Evolutionary conservation across 495 filamentous ascomycete species (phyloP).

Genomic region (Talaromyces ruber): DNA sequence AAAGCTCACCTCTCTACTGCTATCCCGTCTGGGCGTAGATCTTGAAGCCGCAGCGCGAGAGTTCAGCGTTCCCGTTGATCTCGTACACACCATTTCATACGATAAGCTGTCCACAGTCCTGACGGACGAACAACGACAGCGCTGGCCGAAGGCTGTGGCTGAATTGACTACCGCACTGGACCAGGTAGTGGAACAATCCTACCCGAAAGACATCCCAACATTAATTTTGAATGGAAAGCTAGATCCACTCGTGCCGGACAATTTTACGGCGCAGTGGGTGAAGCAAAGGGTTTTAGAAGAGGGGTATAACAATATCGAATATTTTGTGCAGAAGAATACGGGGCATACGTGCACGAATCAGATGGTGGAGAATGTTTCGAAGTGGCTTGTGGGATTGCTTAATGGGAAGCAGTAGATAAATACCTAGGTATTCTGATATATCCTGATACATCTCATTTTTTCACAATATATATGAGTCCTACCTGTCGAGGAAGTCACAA

Average conservation of each 20-base stretch:
- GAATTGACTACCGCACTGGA: background rate
- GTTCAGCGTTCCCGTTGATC: background rate
- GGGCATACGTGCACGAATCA: background rate
- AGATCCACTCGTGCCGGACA: slow-evolving; percentile 1
- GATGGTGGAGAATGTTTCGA: slow-evolving; percentile 3
- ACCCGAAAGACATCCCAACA: background rate
- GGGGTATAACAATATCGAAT: background rate
- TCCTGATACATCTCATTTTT: too few species aligned
- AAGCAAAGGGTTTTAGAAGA: background rate
- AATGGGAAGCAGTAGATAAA: background rate
- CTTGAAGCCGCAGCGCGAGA: background rate
- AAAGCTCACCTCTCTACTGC: background rate
- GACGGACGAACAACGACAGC: background rate
- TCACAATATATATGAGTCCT: too few species aligned
- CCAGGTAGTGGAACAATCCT: background rate
- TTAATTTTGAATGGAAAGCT: slow-evolving; percentile 3
- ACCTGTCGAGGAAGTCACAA: background rate
- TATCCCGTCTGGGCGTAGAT: background rate
- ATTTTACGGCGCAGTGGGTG: slow-evolving; percentile 1
- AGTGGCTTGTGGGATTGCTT: slow-evolving; percentile 1
- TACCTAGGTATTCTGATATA: too few species aligned
- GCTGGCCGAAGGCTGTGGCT: background rate
- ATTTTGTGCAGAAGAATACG: slow-evolving; percentile 6
- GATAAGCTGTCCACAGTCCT: background rate
- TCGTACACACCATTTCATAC: background rate